Conservation (phyloP, 2,329 filamentous ascomycete genomes). For the Grosmannia serpens region DNA sequence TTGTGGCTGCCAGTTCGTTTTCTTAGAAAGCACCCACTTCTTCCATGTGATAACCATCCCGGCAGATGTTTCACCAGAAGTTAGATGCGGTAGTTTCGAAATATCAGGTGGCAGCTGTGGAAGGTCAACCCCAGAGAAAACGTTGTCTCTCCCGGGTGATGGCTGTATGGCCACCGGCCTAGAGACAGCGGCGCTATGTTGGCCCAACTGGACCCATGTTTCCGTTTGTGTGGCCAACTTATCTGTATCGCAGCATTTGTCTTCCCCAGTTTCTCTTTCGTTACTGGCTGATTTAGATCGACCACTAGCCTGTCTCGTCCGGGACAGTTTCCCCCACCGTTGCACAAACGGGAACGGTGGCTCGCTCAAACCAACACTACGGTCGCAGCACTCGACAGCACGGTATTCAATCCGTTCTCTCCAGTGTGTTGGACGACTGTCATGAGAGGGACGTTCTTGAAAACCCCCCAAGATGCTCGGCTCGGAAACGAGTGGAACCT, state of each 20-base stretch:
- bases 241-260: neutral
- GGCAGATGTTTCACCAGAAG: slow-evolving; percentile 32
- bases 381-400: slow-evolving; percentile 75
- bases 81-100: slow-evolving; percentile 38
- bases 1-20: slow-evolving; percentile 55
- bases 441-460: neutral
- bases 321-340: slow-evolving; percentile 54
- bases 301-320: too few relatives aligned
- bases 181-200: slow-evolving; percentile 27
- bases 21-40: slow-evolving; percentile 46
- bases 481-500: neutral
- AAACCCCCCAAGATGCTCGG: neutral
- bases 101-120: slow-evolving; percentile 49
- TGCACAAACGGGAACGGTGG: slow-evolving; percentile 87
- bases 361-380: slow-evolving; percentile 54
- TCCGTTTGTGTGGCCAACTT: neutral
- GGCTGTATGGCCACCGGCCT: neutral
- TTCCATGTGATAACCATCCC: slow-evolving; percentile 63
- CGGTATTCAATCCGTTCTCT: slow-evolving; percentile 59
- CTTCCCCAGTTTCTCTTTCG: neutral
- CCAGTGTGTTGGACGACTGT: slow-evolving; percentile 36
- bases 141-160: slow-evolving; percentile 20
- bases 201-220: slow-evolving; percentile 33
- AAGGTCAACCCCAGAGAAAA: neutral
- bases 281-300: neutral